A percentile compares a stretch with the other conserved stretches of the same genome.
Conservation (phyloP, 495 filamentous ascomycete genomes). For the Parathielavia appendiculata region DNA sequence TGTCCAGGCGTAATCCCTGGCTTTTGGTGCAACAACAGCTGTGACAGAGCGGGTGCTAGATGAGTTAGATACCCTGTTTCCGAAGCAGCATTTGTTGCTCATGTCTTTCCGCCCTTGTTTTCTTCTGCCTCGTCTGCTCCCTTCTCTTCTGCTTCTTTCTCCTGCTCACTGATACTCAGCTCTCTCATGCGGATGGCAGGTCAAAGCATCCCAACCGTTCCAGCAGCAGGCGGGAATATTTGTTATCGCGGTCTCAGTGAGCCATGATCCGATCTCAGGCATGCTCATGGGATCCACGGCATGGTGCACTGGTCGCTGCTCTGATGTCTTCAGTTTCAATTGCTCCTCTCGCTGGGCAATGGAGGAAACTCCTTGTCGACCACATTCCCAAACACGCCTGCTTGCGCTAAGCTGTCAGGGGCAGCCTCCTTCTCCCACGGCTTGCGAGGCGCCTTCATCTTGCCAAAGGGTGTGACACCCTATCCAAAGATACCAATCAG, state of each 20-base stretch:
- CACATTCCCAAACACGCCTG: constrained; percentile 10
- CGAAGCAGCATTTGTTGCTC: too few species aligned
- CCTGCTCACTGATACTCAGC: background rate
- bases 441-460: constrained; percentile 34
- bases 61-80: too few species aligned
- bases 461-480: constrained; percentile 32
- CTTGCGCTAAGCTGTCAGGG: background rate
- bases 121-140: background rate
- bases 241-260: background rate
- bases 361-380: constrained; percentile 30
- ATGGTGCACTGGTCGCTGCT: too few species aligned
- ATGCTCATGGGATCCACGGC: background rate
- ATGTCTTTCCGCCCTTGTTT: background rate
- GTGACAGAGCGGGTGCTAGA: background rate
- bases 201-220: background rate
- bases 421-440: constrained; percentile 35
- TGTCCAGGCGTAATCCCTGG: background rate
- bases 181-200: background rate
- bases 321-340: background rate
- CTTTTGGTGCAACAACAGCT: background rate
- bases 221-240: too few species aligned
- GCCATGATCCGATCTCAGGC: too few species aligned
- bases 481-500: constrained; percentile 4
- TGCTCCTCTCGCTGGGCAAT: constrained; percentile 7
- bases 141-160: background rate